phyloP scores from a whole-genome alignment of 1,139 yeast species.

The Debaryomycetaceae sp. region DNA sequence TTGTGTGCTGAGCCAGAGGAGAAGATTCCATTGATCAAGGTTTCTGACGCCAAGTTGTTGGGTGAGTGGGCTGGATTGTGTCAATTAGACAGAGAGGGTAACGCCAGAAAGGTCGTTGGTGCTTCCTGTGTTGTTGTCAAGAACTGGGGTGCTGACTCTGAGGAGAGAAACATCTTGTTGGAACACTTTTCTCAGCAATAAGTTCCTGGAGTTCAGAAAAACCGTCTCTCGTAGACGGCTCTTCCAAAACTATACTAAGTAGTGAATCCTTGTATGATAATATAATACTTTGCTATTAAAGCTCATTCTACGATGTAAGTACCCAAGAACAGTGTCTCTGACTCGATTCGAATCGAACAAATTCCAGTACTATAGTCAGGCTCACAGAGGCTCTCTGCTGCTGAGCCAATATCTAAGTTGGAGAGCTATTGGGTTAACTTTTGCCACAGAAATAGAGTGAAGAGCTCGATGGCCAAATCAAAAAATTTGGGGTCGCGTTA shows the following conservation, averaged over 20 bases:
- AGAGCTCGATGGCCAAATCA: background rate
- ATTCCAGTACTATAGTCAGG: too few species aligned
- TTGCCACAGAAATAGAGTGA: background rate
- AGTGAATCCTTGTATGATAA: conserved; percentile 11
- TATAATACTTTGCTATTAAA: conserved; percentile 5
- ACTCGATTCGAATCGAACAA: too few species aligned
- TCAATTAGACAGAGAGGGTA: conserved; percentile 99
- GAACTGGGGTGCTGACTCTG: conserved; percentile 99
- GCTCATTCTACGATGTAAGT: background rate
- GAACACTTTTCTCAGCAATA: conserved; percentile 94
- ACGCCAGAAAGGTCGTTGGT: conserved; percentile 99
- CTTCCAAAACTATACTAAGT: conserved; percentile 1
- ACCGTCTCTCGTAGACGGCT: background rate
- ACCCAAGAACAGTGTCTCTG: too few species aligned
- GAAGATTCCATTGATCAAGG: conserved; percentile 98
- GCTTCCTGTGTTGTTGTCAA: conserved; percentile 99
- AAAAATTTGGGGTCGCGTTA: background rate
- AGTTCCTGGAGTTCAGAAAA: conserved; percentile 15
- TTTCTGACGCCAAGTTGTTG: conserved; percentile 98
- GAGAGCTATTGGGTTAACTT: too few species aligned
- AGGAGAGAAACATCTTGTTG: conserved; percentile 94
- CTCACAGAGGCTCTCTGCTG: too few species aligned
- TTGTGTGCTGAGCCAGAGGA: conserved; percentile 96
- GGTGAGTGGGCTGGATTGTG: conserved; percentile 99
- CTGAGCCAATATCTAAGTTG: too few species aligned